Base-by-base conservation (phyloP, 257 asterid species). In the Ajuga chamaepitys region DNA sequence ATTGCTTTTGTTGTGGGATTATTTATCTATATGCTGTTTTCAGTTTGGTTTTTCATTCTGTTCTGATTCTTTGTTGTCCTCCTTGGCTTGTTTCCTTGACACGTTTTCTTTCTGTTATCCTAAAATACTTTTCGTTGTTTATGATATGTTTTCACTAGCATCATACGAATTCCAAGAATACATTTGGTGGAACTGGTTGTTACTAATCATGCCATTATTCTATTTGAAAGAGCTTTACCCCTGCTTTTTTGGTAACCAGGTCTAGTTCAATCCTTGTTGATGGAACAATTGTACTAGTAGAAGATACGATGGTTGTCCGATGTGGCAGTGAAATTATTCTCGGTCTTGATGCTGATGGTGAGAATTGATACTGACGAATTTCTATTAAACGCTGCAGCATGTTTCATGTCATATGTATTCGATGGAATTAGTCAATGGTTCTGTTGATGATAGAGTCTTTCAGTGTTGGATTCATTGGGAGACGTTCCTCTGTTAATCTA, bases 271-370 rank as follows among this genome's bases (percentile, higher is more conserved):
- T 93, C 68, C 67, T 80, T 76, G 86, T 89, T 82, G 96, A 87
- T 79, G 91, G 82, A 63, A 46, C 79, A 35, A 72, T 77, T 76
- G 83, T 93, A 68, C 86, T 57, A 59, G 83, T 70, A 67, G 92
- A 78, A 67, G 85, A 89, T 52, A 76, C 83, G 28, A 60, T 78
- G 56, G 63, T 75, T 66, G 80, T 93, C 54, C 74, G 77, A 68
- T 88, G 97, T 73, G 99, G 97, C 74, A 84, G 95, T 68, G 96
- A 93, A 79, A 89, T 89, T 48, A 75, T 81, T 60, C 86, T 84
- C 26, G 88, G 97, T 46, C 79, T 85, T 16, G 78, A 72, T 48
- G 72, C 77, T 57, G 80, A 87, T 66, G 95, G 95, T 82, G 71
- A 83, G 75, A 42, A 58, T 52, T 66, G 10, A 40, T 55, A 21